These are phyloP conservation scores for Pneumocystis oryctolagi DNA, from an alignment of 1,139 yeast genomes.

Conservation along the genomic window DNA sequence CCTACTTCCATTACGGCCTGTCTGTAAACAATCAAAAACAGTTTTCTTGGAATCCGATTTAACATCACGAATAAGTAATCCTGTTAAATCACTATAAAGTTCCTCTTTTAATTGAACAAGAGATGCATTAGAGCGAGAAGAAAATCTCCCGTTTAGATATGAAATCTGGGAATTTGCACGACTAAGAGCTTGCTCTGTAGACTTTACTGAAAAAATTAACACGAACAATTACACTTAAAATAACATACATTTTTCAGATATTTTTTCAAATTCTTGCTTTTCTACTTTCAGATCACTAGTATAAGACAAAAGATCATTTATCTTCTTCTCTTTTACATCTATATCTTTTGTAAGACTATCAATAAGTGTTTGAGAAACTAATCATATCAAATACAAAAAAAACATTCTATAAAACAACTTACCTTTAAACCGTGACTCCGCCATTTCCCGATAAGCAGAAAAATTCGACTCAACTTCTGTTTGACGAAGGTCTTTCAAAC, in stretches of 20 bases:
- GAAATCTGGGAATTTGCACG: not conserved
- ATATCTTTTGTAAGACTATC: not conserved
- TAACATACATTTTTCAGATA: not conserved
- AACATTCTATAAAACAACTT: not conserved
- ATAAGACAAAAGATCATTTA: not conserved
- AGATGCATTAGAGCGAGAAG: not conserved
- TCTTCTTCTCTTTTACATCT: not conserved
- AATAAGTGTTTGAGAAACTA: not conserved
- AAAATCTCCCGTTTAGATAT: not conserved
- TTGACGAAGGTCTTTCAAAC: not conserved
- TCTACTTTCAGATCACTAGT: not conserved
- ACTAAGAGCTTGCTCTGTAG: not conserved
- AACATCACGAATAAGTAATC: conserved; percentile 9
- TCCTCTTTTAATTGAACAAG: conserved; percentile 7
- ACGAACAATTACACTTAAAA: not conserved
- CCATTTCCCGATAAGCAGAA: not conserved
- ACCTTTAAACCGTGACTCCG: not conserved
- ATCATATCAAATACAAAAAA: not conserved
- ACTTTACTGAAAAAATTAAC: not conserved
- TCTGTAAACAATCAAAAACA: conserved; percentile 41
- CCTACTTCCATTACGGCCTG: conserved; percentile 28
- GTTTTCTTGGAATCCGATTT: conserved; percentile 25
- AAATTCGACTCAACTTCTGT: conserved; percentile 1
- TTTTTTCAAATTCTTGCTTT: not conserved
- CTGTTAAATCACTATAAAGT: conserved; percentile 9